Conservation (phyloP, 2,329 filamentous ascomycete species). For the Cordyceps farinosa region DNA sequence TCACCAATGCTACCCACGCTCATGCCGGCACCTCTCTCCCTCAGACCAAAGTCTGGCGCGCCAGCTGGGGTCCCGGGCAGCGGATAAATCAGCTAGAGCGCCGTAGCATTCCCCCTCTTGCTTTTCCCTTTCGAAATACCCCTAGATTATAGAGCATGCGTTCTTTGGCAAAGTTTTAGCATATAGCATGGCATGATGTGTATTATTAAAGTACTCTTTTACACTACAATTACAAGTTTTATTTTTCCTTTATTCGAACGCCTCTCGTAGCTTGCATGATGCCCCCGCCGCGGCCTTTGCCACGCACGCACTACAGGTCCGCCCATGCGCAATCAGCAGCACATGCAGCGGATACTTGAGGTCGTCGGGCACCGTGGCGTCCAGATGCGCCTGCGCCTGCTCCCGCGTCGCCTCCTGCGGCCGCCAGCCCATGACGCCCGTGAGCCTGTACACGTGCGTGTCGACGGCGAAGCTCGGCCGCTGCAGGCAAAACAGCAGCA, state of each 20-base stretch:
- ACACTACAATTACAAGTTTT: not conserved
- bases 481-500: constrained; percentile 48
- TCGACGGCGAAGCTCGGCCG: constrained; percentile 50
- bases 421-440: constrained; percentile 48
- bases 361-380: constrained; percentile 43
- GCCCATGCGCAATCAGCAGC: constrained; percentile 46
- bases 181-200: not conserved
- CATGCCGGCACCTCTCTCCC: constrained; percentile 3
- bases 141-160: not conserved
- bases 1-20: not conserved
- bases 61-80: not conserved
- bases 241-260: not conserved
- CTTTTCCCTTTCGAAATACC: not conserved
- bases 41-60: not conserved
- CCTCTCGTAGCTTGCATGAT: constrained; percentile 11
- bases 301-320: constrained; percentile 42
- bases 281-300: constrained; percentile 25
- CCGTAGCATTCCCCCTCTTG: not conserved
- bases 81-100: not conserved
- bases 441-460: constrained; percentile 50
- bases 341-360: constrained; percentile 51
- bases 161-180: not conserved
- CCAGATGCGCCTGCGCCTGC: constrained; percentile 48
- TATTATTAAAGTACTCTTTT: not conserved
- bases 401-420: constrained; percentile 40